Base-by-base conservation (phyloP, 306 rosid genomes). In the Spatholobus suberectus region DNA sequence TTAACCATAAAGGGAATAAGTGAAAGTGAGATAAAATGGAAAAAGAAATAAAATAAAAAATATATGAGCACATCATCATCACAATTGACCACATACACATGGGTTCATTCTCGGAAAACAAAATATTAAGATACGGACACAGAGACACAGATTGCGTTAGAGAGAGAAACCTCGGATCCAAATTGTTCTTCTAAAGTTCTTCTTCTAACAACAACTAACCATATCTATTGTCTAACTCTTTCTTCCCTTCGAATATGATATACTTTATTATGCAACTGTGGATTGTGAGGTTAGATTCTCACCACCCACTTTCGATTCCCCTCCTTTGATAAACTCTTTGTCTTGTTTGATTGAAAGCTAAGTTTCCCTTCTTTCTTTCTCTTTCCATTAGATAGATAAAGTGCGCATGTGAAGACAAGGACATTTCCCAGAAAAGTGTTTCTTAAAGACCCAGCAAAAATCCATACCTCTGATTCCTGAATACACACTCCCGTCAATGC, bases 331-430 rank as follows among this genome's bases (percentile, higher is more conserved):
- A 32, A 65, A 65, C 72, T 74, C 81, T 85, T 62, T 86, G 66
- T 76, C 89, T 63, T 82, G 86, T 82, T 90, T 87, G 94, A 89
- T 96, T 93, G 91, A 90, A 89, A 92, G 94, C 96, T 52, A 96
- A 94, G 94, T 94, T 90, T 90, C 69, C 67, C 23, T 55, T 41
- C 52, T 27, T 11, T 38, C 18, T 78, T 75, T 75, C 78, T 47
- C 79, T 83, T 78, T 69, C 74, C 52, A 67, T 83, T 81, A 52
- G 80, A 78, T 34, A 74, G 68, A 63, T 57, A 82, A 76, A 72
- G 94, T 93, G 75, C 71, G 91, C 89, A 90, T 72, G 90, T 75
- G 88, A 90, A 85, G 88, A 87, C 81, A 84, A 27, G 51, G 82
- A 78, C 90, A 61, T 57, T 82, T 66, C 84, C 87, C 80, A 24